A percentile compares a stretch with the other conserved stretches of the same genome.
Evolutionary conservation across 2,329 filamentous ascomycete species (phyloP).

Genomic region (Trichoderma pleuroti): DNA sequence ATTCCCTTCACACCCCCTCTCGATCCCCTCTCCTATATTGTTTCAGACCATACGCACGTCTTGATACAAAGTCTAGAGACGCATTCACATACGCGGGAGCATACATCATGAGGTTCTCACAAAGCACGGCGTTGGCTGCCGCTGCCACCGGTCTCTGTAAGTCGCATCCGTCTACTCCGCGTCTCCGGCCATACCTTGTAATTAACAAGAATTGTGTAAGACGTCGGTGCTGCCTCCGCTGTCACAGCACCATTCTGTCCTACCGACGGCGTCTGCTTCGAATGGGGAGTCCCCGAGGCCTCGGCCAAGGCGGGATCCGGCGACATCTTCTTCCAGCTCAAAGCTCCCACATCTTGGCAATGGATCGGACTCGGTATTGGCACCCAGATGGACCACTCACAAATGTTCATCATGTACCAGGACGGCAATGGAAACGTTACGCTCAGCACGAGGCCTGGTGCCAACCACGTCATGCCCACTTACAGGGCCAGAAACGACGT

Average conservation of each 20-base stretch:
- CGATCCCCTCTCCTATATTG: background rate
- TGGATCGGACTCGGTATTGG: conserved; percentile 62
- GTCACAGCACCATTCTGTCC: conserved; percentile 41
- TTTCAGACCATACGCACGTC: background rate
- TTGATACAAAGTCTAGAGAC: background rate
- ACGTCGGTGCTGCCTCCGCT: conserved; percentile 24
- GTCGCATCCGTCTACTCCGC: background rate
- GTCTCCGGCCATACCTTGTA: background rate
- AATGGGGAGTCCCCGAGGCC: conserved; percentile 51
- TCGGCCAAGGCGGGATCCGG: conserved; percentile 48
- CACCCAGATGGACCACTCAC: conserved; percentile 49
- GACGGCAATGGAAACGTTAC: conserved; percentile 58
- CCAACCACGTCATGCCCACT: conserved; percentile 46
- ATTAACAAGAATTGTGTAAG: conserved; percentile 20
- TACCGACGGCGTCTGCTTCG: conserved; percentile 48
- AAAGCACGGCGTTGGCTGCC: conserved; percentile 11
- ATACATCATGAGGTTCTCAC: conserved; percentile 19
- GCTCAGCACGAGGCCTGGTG: conserved; percentile 53
- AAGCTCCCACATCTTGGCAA: conserved; percentile 48
- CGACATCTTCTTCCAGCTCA: conserved; percentile 59
- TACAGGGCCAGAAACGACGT: conserved; percentile 44
- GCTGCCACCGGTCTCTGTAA: conserved; percentile 23
- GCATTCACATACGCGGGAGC: background rate
- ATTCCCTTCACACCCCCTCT: background rate
- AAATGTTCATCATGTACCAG: conserved; percentile 62